Evolutionary conservation across 768 basidiomycete species (phyloP).

Genomic region (Leccinum uliginosum): DNA sequence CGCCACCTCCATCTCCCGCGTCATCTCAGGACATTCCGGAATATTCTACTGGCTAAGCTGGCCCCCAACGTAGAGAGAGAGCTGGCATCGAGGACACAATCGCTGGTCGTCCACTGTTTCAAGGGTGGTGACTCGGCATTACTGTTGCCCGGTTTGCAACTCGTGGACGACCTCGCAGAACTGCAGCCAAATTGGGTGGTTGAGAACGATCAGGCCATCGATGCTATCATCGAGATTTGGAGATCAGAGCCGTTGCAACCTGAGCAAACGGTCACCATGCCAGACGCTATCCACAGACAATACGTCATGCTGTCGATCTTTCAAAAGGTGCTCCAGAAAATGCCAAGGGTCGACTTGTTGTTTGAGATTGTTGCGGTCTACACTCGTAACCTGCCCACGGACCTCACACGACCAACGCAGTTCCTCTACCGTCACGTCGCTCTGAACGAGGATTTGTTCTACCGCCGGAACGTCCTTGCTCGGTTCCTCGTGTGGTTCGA

Average conservation of each 20-base stretch:
- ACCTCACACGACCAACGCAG: conserved; percentile 69
- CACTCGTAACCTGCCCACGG: conserved; percentile 75
- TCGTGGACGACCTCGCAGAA: conserved; percentile 72
- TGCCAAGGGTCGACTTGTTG: conserved; percentile 80
- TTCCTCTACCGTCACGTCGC: conserved; percentile 89
- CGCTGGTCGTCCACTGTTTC: conserved; percentile 50
- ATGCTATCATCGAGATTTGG: conserved; percentile 76
- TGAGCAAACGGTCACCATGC: conserved; percentile 40
- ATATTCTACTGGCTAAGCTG: conserved; percentile 72
- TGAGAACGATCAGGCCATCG: conserved; percentile 62
- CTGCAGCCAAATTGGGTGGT: conserved; percentile 68
- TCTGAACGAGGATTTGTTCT: conserved; percentile 58
- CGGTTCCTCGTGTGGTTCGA: conserved; percentile 87
- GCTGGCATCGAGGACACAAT: conserved; percentile 54
- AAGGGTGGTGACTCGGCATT: conserved; percentile 45
- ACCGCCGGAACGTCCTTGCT: conserved; percentile 77
- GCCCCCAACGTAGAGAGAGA: conserved; percentile 74
- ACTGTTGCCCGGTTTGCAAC: conserved; percentile 64
- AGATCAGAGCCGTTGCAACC: conserved; percentile 41
- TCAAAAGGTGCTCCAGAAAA: conserved; percentile 60
- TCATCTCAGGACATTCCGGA: conserved; percentile 79
- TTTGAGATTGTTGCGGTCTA: conserved; percentile 85
- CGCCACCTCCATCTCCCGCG: conserved; percentile 72
- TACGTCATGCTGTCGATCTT: conserved; percentile 73
- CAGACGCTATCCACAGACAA: conserved; percentile 56